Conservation (phyloP, 148 eudicot genomes). For the Spergularia marina region DNA sequence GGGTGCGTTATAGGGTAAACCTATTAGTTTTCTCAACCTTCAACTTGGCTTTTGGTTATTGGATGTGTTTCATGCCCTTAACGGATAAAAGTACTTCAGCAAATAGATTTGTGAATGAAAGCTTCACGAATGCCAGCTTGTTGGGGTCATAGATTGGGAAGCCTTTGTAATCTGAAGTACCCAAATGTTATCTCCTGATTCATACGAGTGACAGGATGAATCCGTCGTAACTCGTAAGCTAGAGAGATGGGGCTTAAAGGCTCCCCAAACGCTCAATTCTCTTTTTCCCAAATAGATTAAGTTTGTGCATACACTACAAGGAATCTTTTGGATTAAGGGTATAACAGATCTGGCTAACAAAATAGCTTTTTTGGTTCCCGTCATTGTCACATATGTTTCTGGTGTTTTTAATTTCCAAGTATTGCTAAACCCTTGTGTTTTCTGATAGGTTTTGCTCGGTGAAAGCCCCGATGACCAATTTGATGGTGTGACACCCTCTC, state of each 20-base stretch:
- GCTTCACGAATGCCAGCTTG: not conserved
- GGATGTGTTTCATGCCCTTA: not conserved
- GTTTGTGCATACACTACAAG: not conserved
- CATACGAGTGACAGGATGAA: not conserved
- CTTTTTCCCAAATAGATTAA: too few species aligned
- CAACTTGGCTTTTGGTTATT: not conserved
- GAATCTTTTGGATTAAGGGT: not conserved
- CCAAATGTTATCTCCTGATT: not conserved
- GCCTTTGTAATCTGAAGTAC: not conserved
- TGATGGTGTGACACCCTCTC: slow-evolving; percentile 52
- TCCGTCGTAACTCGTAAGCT: not conserved
- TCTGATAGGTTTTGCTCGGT: slow-evolving; percentile 78
- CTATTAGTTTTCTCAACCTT: too few species aligned
- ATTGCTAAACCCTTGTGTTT: not conserved
- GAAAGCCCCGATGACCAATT: slow-evolving; percentile 50
- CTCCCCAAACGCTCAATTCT: too few species aligned
- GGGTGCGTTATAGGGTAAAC: too few species aligned
- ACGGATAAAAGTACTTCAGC: not conserved
- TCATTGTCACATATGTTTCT: not conserved
- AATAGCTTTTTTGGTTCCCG: not conserved
- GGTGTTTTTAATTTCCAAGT: not conserved
- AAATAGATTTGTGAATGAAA: not conserved
- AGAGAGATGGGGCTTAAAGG: too few species aligned
- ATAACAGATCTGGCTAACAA: not conserved
- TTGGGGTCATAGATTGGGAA: not conserved